Conservation (phyloP, 176 grass and related monocot species). For the Carex pumila region DNA sequence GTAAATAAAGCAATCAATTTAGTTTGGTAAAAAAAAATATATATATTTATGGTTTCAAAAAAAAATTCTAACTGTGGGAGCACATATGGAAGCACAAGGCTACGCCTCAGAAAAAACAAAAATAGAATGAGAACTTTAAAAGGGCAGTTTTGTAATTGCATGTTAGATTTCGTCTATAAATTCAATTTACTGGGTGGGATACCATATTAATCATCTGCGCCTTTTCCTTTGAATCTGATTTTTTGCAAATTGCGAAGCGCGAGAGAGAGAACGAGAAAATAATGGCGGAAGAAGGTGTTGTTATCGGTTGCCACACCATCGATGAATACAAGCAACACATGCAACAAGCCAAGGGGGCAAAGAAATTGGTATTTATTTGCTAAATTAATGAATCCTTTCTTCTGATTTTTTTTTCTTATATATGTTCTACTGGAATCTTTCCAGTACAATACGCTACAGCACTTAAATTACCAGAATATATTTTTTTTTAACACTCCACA, state of each 20-base stretch:
- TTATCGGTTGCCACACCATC: conserved; percentile 64
- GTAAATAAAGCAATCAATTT: too few species aligned
- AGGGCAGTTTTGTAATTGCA: neutral
- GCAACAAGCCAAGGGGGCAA: conserved; percentile 20
- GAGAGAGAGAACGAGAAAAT: conserved; percentile 16
- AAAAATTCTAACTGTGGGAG: too few species aligned
- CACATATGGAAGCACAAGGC: neutral
- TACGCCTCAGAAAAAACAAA: neutral
- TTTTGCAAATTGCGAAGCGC: neutral
- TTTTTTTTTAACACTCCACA: too few species aligned
- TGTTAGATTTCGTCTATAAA: neutral
- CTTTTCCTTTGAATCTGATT: neutral
- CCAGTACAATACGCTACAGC: neutral
- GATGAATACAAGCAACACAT: conserved; percentile 37
- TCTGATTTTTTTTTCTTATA: neutral
- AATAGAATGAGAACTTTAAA: neutral
- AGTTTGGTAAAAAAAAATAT: too few species aligned
- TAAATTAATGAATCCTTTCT: neutral
- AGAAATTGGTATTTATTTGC: conserved; percentile 43
- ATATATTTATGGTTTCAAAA: too few species aligned
- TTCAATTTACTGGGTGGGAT: neutral
- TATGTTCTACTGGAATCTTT: neutral
- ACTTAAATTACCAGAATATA: neutral
- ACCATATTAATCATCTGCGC: neutral
- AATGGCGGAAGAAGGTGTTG: conserved; percentile 49